phyloP scores from a whole-genome alignment of 768 basidiomycete species.

The Austroboletus eburneus region DNA sequence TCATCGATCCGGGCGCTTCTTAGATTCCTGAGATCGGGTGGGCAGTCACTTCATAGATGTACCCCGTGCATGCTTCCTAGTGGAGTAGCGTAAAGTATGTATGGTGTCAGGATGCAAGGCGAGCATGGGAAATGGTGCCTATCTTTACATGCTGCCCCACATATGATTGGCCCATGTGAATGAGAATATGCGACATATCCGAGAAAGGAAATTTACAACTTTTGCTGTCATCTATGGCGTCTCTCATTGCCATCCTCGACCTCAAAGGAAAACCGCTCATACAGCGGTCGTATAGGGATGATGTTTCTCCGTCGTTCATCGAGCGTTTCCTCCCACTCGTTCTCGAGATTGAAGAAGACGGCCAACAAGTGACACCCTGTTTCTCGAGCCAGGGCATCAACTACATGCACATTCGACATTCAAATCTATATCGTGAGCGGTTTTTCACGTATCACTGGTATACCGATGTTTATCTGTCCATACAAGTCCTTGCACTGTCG shows the following conservation, averaged over 20 bases:
- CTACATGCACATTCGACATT: conserved; percentile 98
- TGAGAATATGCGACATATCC: conserved; percentile 1
- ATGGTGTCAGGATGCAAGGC: no score
- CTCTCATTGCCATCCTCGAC: conserved; percentile 90
- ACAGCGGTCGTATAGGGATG: conserved; percentile 94
- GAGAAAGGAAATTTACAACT: conserved; percentile 12
- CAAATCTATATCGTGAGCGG: conserved; percentile 86
- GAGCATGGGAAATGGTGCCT: no score
- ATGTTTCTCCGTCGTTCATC: conserved; percentile 83
- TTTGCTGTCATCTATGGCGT: conserved; percentile 41
- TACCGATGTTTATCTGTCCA: not conserved
- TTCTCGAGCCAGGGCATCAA: conserved; percentile 94
- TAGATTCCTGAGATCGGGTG: no score
- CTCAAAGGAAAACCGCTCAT: conserved; percentile 98
- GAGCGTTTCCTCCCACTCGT: conserved; percentile 92
- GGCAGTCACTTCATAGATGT: no score
- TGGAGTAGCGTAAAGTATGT: no score
- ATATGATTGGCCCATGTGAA: no score
- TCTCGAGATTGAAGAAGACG: conserved; percentile 96
- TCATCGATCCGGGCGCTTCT: no score
- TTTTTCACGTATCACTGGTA: conserved; percentile 11
- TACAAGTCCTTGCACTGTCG: conserved; percentile 88
- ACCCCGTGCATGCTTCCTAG: no score
- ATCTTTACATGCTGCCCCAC: no score
- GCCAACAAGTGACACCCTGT: conserved; percentile 93